Conservation (phyloP, 192 early-diverging fungal genomes). For the Paraglomus occultum region DNA sequence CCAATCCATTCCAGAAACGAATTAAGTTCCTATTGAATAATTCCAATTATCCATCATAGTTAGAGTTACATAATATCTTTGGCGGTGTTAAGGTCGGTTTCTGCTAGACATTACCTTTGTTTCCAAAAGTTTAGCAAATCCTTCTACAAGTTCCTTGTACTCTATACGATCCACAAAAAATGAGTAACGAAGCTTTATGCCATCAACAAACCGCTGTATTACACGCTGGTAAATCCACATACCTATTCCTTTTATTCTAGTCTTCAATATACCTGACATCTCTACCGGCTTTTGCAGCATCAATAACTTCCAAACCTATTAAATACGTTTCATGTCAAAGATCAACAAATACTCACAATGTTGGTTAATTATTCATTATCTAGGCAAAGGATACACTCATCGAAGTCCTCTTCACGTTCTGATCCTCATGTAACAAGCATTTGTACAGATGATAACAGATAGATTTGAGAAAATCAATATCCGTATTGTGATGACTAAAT, state of each 20-base stretch:
- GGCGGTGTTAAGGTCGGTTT: constrained; percentile 14
- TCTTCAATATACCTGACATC: constrained; percentile 45
- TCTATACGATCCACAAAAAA: constrained; percentile 28
- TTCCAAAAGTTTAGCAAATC: constrained; percentile 54
- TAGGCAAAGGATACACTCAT: constrained; percentile 40
- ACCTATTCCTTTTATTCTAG: constrained; percentile 35
- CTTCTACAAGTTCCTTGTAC: constrained; percentile 51
- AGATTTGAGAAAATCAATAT: constrained; percentile 64
- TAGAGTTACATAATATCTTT: not conserved
- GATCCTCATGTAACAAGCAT: constrained; percentile 42
- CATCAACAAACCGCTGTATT: too few species aligned
- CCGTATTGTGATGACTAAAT: constrained; percentile 47
- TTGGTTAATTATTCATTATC: not conserved
- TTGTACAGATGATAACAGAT: constrained; percentile 62
- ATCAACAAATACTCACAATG: not conserved
- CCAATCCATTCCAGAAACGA: constrained; percentile 60
- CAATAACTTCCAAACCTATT: constrained; percentile 59
- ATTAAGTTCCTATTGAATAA: constrained; percentile 44
- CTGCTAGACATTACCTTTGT: constrained; percentile 40
- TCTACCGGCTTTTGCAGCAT: constrained; percentile 55
- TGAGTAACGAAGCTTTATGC: not conserved
- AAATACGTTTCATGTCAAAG: constrained; percentile 18
- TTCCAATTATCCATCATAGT: not conserved
- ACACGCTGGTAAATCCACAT: not conserved
- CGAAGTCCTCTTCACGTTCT: constrained; percentile 42